Base-by-base conservation (phyloP, 768 basidiomycete genomes). In the Collybia sp. region DNA sequence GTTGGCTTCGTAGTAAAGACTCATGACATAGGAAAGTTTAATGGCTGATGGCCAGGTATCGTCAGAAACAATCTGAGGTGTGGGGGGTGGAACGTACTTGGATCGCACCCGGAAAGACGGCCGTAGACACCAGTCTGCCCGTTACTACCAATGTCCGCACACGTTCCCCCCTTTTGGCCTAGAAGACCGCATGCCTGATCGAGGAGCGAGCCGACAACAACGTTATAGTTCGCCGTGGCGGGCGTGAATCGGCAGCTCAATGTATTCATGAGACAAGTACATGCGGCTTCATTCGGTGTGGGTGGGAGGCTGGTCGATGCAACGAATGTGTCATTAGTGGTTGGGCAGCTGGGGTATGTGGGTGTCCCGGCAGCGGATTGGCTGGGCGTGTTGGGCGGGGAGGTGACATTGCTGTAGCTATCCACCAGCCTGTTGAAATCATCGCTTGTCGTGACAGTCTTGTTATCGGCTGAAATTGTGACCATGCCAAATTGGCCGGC, bases 401-500 rank as follows among this genome's bases (percentile, higher is more conserved):
- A 70, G 1, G 78, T 71, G 19, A 81, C 74, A 12, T 68, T 60
- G 17, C 53, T 56, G 58, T 90, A 92, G 60, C 88, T 79, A 1
- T 75, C 59, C 57, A 75, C 64, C 39, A 95, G 77, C 42, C 75
- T 73, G 47, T 66, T 62, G 61, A 85, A 95, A 61, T 94, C 92
- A 10, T 70, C 69, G 53, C 74, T 75, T 18, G 79, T 73, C 6
- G 79, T 83, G 42, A 91, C 87, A 3, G 85, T 83, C 39, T 55
- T 73, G 47, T 75, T 76, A 57, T 88, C 84, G 2, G 71, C 2
- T 2, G 81, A 82, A 49, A 95, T 76, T 19, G 75, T 89, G 50
- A 90, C 86, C 75, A 95, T 87, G 18, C 93, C 93, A 52, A 88
- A 96, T 55, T 85, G 69, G 42, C 89, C 89, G 43, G 74, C 69